Evolutionary conservation across 2,329 filamentous ascomycete genomes (phyloP).

Genomic region (Talaromyces piceae): DNA sequence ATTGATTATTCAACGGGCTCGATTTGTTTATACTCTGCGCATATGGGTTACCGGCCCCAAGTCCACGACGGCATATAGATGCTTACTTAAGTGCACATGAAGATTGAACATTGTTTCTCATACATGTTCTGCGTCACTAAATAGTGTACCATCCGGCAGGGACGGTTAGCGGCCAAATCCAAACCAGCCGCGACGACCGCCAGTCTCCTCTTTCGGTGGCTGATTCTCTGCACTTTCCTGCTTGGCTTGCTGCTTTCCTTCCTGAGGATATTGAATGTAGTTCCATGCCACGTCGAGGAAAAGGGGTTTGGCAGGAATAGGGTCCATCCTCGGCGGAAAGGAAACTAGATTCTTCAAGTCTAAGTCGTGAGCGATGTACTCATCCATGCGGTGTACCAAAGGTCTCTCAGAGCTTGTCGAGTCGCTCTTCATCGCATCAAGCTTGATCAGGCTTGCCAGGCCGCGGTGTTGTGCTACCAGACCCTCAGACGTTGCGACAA

Average conservation of each 20-base stretch:
- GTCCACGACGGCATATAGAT: no score
- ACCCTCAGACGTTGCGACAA: constrained; percentile 57
- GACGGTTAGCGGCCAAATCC: constrained; percentile 50
- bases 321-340: constrained; percentile 75
- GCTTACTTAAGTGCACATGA: no score
- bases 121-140: background rate
- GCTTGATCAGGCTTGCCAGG: constrained; percentile 71
- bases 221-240: constrained; percentile 15
- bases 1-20: no score
- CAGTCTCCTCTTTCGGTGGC: constrained; percentile 37
- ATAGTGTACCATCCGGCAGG: background rate
- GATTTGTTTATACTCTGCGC: background rate
- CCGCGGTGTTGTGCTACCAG: constrained; percentile 76
- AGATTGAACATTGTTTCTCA: background rate
- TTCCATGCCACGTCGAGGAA: constrained; percentile 98
- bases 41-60: no score
- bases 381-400: constrained; percentile 65
- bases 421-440: constrained; percentile 44
- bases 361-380: constrained; percentile 64
- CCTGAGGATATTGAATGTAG: constrained; percentile 84
- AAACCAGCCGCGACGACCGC: constrained; percentile 68
- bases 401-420: constrained; percentile 44
- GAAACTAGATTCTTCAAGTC: constrained; percentile 75
- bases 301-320: constrained; percentile 85
- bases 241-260: constrained; percentile 29